Conservation (phyloP, 495 filamentous ascomycete genomes). For the Penicillium turbatum region DNA sequence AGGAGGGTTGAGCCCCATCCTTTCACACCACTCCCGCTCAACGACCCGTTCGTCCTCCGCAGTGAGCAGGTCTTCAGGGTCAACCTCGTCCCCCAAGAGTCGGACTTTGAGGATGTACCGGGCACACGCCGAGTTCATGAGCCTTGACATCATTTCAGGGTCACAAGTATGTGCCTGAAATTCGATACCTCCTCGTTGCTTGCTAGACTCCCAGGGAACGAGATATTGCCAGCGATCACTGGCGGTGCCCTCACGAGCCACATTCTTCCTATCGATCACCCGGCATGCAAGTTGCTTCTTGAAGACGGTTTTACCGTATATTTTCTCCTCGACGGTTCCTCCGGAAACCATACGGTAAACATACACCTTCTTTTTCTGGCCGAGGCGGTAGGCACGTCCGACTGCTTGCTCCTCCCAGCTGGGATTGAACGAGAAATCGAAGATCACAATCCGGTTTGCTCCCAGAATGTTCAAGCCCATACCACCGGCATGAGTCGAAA, state of each 20-base stretch:
- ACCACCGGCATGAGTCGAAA: constrained; percentile 80
- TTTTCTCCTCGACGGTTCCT: constrained; percentile 71
- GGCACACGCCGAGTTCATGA: neutral
- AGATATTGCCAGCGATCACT: constrained; percentile 45
- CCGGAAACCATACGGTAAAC: constrained; percentile 81
- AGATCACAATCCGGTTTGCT: constrained; percentile 84
- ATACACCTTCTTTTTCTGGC: constrained; percentile 76
- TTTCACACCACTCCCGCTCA: too few species aligned
- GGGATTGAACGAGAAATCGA: constrained; percentile 81
- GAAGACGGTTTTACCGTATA: constrained; percentile 69
- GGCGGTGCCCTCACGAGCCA: constrained; percentile 49
- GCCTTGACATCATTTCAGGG: neutral
- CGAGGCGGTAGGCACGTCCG: constrained; percentile 81
- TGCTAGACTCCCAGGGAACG: constrained; percentile 40
- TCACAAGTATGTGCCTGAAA: neutral
- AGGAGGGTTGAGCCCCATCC: too few species aligned
- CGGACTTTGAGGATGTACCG: neutral
- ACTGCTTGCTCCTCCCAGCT: constrained; percentile 83
- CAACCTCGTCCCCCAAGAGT: neutral
- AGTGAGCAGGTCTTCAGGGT: neutral
- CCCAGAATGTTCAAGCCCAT: constrained; percentile 77
- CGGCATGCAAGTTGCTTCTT: constrained; percentile 74
- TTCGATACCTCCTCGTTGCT: neutral
- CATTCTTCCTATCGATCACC: constrained; percentile 80
- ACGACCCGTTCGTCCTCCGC: too few species aligned